Evolutionary conservation across 257 asterid species (phyloP).

Genomic region (Plantago elongata): DNA sequence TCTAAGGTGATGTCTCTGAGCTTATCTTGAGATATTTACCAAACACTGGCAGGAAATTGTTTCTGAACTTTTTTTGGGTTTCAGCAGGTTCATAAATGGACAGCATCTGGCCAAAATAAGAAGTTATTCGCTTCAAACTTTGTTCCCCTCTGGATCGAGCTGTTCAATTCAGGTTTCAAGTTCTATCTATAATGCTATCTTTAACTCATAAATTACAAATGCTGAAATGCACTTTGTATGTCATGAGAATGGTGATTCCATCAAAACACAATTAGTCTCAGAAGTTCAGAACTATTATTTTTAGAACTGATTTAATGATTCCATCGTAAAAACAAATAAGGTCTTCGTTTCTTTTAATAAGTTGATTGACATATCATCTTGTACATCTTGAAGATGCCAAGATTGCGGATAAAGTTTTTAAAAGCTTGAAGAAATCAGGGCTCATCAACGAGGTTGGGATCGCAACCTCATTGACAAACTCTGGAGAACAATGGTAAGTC

Average conservation of each 20-base stretch:
- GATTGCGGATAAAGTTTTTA: slow-evolving; percentile 44
- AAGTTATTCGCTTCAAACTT: slow-evolving; percentile 69
- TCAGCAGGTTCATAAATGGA: slow-evolving; percentile 56
- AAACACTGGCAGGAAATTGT: not conserved
- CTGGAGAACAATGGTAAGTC: slow-evolving; percentile 75
- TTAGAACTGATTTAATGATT: not conserved
- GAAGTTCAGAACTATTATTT: too few species aligned
- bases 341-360: not conserved
- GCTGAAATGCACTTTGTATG: too few species aligned
- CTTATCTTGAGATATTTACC: slow-evolving; percentile 1
- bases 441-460: slow-evolving; percentile 67
- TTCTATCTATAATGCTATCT: slow-evolving; percentile 1
- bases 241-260: too few species aligned
- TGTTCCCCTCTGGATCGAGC: slow-evolving; percentile 70
- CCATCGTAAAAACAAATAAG: not conserved
- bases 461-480: slow-evolving; percentile 62
- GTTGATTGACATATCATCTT: slow-evolving; percentile 1
- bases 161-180: slow-evolving; percentile 56
- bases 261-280: too few species aligned
- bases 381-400: slow-evolving; percentile 36
- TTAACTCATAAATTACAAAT: too few species aligned
- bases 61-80: slow-evolving; percentile 10
- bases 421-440: slow-evolving; percentile 60
- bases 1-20: slow-evolving; percentile 30
- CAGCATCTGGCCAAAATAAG: slow-evolving; percentile 52